Percentiles rank a stretch among this genome's conserved stretches.
phyloP scores from a whole-genome alignment of 768 basidiomycete species.

The Naganishia antarctica region DNA sequence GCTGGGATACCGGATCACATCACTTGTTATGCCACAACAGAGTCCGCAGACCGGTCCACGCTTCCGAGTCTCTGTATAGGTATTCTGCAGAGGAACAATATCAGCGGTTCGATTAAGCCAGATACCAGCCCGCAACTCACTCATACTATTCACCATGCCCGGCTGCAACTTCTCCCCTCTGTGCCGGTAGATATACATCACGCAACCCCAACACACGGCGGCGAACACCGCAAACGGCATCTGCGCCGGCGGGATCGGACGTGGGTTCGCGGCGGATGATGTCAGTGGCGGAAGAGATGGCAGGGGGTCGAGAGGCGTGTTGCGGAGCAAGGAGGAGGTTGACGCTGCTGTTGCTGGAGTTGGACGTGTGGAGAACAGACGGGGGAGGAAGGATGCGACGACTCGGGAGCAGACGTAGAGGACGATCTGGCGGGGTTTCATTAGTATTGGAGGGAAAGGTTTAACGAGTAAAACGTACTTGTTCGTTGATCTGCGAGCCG shows the following conservation, averaged over 20 bases:
- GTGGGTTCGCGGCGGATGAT: constrained; percentile 43
- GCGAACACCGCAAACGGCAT: constrained; percentile 80
- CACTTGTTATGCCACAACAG: constrained; percentile 86
- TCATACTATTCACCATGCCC: constrained; percentile 95
- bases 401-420: constrained; percentile 92
- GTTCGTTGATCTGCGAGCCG: constrained; percentile 50
- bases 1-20: too few relatives aligned
- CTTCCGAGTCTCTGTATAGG: constrained; percentile 86
- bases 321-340: constrained; percentile 38
- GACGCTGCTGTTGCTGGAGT: constrained; percentile 51
- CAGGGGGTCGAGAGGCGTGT: constrained; percentile 37
- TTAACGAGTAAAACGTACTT: constrained; percentile 29
- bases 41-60: constrained; percentile 74
- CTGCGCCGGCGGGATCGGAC: constrained; percentile 75
- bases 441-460: background rate
- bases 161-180: constrained; percentile 86
- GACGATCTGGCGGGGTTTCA: constrained; percentile 63
- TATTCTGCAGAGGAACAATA: too few relatives aligned
- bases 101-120: too few relatives aligned
- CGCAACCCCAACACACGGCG: constrained; percentile 84
- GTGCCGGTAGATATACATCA: constrained; percentile 93
- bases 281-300: constrained; percentile 46
- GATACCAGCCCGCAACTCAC: constrained; percentile 39
- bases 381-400: constrained; percentile 83
- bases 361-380: constrained; percentile 49